Evolutionary conservation across 192 early-diverging fungal genomes (phyloP), one percentile per base, ranked within the genome.

Genomic region (Martensiomyces pterosporus): DNA sequence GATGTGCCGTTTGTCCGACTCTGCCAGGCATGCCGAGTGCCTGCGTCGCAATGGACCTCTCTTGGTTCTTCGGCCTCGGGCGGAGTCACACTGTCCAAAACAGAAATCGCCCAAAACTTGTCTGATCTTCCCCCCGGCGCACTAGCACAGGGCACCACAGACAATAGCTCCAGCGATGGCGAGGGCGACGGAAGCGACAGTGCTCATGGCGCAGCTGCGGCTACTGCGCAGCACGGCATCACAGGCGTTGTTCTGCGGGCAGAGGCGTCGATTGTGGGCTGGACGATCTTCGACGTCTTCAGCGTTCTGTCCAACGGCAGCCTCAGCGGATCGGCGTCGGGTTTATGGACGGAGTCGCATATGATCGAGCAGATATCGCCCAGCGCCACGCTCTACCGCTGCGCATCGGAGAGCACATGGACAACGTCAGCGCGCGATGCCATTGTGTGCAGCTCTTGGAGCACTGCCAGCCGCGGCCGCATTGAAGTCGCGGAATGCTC

Each of bases 401-500:
- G 44, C 23, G 34, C 21, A 3, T 36, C 59, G n/a, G 25, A 22
- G 17, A 56, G 55, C 3, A 43, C 54, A 2, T 75, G 71, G 71
- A 60, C 64, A 1, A 43, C 56, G 4, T 43, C 64, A 8, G 59
- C 47, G 10, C 64, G 71, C 39, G 46, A 52, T 9, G 64, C 71
- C 1, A 27, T 59, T 27, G 64, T 75, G 10, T 55, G 55, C 17
- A 54, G 64, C 2, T 42, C 44, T 3, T 75, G 71, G 71, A 36
- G 36, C 2, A 53, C 49, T 15, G 41, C 47, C 26, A 35, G 47
- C n/a, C 64, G 60, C n/a, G 43, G 49, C 18, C 64, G 64, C 33
- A 29, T 66, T 24, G 71, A 75, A 22, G 38, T 75, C 7, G 64
- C 71, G 10, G 71, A 75, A 37, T 48, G 60, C 43, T 63, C 70